Evolutionary conservation across 208 protist genomes (phyloP).

Genomic region (Leishmania amazonensis): DNA sequence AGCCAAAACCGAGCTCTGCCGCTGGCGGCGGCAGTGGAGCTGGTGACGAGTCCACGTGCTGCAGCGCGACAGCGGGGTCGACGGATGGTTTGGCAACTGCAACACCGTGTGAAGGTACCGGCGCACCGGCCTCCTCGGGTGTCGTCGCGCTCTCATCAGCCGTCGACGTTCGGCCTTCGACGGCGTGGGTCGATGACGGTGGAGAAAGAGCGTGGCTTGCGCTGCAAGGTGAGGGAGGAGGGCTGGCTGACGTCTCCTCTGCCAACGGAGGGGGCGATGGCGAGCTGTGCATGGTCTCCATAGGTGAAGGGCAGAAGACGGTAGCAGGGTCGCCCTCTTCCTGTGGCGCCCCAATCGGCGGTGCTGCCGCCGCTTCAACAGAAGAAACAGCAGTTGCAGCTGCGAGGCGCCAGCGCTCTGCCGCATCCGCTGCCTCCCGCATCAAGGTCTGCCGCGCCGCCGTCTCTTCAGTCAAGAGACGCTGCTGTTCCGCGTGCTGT

Average conservation of each 20-base stretch:
- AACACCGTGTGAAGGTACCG: not conserved
- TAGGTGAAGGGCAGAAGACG: not conserved
- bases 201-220: not conserved
- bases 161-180: not conserved
- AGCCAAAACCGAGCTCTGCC: conserved; percentile 3
- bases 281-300: not conserved
- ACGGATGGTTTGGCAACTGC: not conserved
- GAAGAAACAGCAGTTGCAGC: not conserved
- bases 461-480: conserved; percentile 34
- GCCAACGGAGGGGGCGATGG: not conserved
- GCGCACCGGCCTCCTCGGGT: not conserved
- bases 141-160: not conserved
- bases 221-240: not conserved
- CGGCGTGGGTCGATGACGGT: not conserved
- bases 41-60: conserved; percentile 1
- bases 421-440: conserved; percentile 9
- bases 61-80: not conserved
- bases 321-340: not conserved
- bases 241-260: not conserved
- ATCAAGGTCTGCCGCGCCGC: conserved; percentile 13
- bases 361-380: not conserved
- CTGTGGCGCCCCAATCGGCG: not conserved
- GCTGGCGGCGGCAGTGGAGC: not conserved
- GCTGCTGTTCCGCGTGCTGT: conserved; percentile 21
- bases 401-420: conserved; percentile 1